Base-by-base conservation (phyloP, 2,329 filamentous ascomycete genomes). In the Cryphonectria nitschkei region DNA sequence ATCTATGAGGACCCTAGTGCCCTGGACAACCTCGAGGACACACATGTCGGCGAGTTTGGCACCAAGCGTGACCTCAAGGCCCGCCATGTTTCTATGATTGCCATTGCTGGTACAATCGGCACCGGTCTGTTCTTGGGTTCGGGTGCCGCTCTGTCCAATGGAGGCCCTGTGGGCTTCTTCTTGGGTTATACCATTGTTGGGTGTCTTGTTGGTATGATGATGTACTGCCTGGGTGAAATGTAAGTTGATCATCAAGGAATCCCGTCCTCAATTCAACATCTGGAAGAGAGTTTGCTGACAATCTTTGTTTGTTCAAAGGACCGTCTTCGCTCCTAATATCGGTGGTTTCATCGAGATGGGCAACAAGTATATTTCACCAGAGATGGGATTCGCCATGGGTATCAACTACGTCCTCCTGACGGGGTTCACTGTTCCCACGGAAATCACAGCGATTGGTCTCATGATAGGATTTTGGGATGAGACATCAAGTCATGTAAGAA, bases 211-310 rank as follows among this genome's bases (percentile, higher is more conserved):
- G 88, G 87, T 70, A 78, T 87, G 16, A 89, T 87, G 2, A 89
- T 90, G 86, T 75, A 89, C 72, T 83, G 82, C 32, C 75, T 90
- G 43, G 88, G 88, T 1, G 88, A 90, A 74, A 89, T 90, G 87
- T 75, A 70, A 70, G 74, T 70, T 3, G 37, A 14, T n/a, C 13
- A n/a, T 37, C 2, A 37, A 26, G 26, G 26, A 26, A 26, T 1
- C 26, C 26, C 26, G 26, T 26, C 26, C 26, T 26, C 26, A 26
- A 26, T 1, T 26, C 26, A 26, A 26, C 26, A 26, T 26, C 26
- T 26, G 26, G 26, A 26, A 26, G 34, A 34, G 34, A 6, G 1
- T 34, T 34, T 34, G 3, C 34, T 34, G 6, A 34, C 34, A 34
- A 34, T 34, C 6, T 34, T 34, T 34, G 34, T 34, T 2, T 34